Evolutionary conservation across 305 asterid genomes (phyloP).

Genomic region (Solanum hybrid): DNA sequence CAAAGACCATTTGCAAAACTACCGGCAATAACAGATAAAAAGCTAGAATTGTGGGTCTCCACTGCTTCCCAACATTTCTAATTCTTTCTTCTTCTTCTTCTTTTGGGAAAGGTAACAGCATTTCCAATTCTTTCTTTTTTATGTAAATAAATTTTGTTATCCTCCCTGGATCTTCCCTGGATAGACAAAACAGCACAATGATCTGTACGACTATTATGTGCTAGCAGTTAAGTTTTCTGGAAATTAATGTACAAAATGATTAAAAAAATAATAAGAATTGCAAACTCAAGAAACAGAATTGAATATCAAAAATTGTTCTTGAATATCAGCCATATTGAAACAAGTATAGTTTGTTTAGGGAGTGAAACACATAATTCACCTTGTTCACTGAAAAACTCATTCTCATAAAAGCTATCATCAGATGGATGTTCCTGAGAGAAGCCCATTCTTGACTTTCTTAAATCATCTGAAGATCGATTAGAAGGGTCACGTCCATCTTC

Average conservation of each 20-base stretch:
- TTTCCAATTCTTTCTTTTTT: neutral
- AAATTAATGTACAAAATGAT: neutral
- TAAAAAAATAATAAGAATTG: neutral
- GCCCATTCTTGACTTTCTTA: slow-evolving; percentile 82
- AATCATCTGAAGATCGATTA: slow-evolving; percentile 63
- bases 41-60: neutral
- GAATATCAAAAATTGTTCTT: neutral
- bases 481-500: slow-evolving; percentile 75
- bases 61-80: neutral
- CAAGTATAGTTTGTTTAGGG: neutral
- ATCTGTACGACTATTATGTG: neutral
- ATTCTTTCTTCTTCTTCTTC: neutral
- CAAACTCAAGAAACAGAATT: neutral
- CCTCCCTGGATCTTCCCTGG: neutral
- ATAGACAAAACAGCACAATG: neutral
- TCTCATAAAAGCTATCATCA: slow-evolving; percentile 65
- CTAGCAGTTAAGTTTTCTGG: neutral
- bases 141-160: neutral
- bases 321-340: slow-evolving; percentile 1
- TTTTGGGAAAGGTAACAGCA: neutral
- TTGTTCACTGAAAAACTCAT: slow-evolving; percentile 60
- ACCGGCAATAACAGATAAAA: neutral
- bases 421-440: slow-evolving; percentile 60
- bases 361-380: slow-evolving; percentile 27
- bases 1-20: neutral